Conservation (phyloP, 2,329 filamentous ascomycete genomes). For the Talaromyces sp. region DNA sequence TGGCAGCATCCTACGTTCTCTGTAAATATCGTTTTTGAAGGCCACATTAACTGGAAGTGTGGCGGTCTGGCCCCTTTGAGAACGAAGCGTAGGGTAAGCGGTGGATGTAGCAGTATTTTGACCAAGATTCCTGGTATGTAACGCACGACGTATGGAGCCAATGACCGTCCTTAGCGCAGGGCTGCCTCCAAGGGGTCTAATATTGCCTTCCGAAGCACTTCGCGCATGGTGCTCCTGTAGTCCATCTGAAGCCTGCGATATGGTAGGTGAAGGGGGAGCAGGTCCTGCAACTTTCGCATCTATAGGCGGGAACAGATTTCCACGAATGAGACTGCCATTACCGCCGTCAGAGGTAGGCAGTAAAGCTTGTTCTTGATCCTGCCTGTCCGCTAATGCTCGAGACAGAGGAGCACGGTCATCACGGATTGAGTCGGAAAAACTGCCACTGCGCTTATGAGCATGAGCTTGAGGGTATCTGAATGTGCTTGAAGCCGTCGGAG, state of each 20-base stretch:
- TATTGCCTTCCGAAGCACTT: conserved; percentile 28
- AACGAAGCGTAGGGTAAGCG: conserved; percentile 32
- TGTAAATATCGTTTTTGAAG: conserved; percentile 44
- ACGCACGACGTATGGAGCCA: conserved; percentile 76
- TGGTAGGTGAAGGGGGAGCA: conserved; percentile 48
- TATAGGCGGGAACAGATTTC: conserved; percentile 76
- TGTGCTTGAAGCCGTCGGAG: conserved; percentile 30
- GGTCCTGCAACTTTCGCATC: conserved; percentile 74
- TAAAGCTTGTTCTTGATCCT: conserved; percentile 40
- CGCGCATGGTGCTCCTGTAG: conserved; percentile 27
- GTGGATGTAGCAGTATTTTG: conserved; percentile 33
- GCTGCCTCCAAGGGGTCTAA: conserved; percentile 28
- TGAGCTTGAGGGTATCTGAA: conserved; percentile 51
- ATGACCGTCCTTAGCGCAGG: conserved; percentile 83
- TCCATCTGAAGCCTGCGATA: conserved; percentile 31
- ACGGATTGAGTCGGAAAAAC: conserved; percentile 78
- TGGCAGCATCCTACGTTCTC: conserved; percentile 36
- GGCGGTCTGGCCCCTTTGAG: conserved; percentile 39
- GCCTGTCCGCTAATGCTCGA: conserved; percentile 42
- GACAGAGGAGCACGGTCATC: conserved; percentile 60
- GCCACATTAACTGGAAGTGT: conserved; percentile 45
- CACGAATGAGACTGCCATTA: conserved; percentile 80
- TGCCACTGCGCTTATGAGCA: conserved; percentile 75
- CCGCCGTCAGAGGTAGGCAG: conserved; percentile 66
- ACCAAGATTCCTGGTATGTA: conserved; percentile 59